Base-by-base conservation (phyloP, 352 stramenopile genomes). In the Phytophthora sp. region DNA sequence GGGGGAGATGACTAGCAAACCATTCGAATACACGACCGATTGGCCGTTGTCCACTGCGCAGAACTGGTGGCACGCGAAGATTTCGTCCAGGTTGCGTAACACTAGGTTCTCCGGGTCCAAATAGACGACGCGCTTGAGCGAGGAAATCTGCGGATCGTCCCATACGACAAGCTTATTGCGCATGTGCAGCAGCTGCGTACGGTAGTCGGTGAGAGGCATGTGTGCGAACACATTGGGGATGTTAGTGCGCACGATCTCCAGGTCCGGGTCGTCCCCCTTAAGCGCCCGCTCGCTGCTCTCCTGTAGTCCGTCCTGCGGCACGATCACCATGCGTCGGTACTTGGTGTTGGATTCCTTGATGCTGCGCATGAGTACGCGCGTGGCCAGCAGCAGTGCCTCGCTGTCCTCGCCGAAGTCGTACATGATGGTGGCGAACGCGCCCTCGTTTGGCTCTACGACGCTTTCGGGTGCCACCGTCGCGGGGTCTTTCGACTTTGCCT, bases 11-110 rank as follows among this genome's bases (percentile, higher is more conserved):
- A 94, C 82, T n/a, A 92, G 64, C 56, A 94, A 57, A n/a, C 80
- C 86, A 68, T 90, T 94, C 12, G 86, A 78, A 58, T 94, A 94
- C 30, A 94, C 86, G 33, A 94, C 73, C 12, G 86, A 89, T 59
- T 93, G 86, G 13, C 84, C 82, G 35, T 91, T 94, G 67, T 94
- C 84, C 20, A 94, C 86, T 35, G 84, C 86, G 52, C 86, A 94
- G 56, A 94, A 93, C 55, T 88, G 77, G 33, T 77, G 66, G 57
- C 86, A 93, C 8, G 79, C 81, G 58, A 94, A 94, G 59, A 94
- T 91, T 69, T 94, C 86, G 66, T 94, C 86, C 35, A 94, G 39
- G 44, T 94, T 94, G 42, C 77, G 80, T 55, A 94, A 41, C 59
- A 94, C 77, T 15, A 94, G 42, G 64, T 94, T 94, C 70, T 94